These are phyloP conservation scores for Xylaria sp. DNA, from an alignment of 2,329 filamentous ascomycete genomes.

Conservation along the genomic window DNA sequence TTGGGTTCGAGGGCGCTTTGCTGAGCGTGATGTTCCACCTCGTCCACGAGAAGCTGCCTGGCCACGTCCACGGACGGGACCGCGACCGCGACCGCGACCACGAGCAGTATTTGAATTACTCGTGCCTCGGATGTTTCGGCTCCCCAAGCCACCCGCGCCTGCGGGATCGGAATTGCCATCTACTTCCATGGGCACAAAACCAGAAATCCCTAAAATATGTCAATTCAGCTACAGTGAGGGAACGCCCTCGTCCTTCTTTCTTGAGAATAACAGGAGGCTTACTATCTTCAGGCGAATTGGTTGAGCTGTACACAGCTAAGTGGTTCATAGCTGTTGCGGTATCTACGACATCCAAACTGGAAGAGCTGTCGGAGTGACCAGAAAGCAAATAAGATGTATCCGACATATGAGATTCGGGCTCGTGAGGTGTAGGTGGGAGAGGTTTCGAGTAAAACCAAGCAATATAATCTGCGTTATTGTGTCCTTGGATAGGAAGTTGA, in stretches of 20 bases:
- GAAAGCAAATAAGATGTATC: not conserved
- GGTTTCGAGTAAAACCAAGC: not conserved
- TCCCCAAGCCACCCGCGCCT: not conserved
- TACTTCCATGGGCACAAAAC: not conserved
- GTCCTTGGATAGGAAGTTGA: not conserved
- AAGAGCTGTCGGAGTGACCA: not conserved
- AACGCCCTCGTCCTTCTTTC: not conserved
- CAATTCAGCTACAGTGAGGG: not conserved
- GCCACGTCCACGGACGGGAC: conserved; percentile 1
- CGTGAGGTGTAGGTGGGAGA: not conserved
- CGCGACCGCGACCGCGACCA: not conserved
- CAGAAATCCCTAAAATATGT: not conserved
- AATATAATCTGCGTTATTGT: not conserved
- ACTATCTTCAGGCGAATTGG: conserved; percentile 5
- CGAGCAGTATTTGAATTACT: not conserved
- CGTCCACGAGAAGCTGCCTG: not conserved
- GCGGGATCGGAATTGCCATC: not conserved
- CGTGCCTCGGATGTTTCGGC: not conserved
- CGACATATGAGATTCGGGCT: not conserved
- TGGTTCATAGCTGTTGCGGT: not conserved
- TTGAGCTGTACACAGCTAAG: not conserved
- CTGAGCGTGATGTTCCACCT: not conserved
- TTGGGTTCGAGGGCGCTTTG: conserved; percentile 9
- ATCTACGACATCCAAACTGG: not conserved
- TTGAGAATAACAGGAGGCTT: not conserved